Base-by-base conservation (phyloP, 106 monocot genomes). In the Dendrobium officinale region DNA sequence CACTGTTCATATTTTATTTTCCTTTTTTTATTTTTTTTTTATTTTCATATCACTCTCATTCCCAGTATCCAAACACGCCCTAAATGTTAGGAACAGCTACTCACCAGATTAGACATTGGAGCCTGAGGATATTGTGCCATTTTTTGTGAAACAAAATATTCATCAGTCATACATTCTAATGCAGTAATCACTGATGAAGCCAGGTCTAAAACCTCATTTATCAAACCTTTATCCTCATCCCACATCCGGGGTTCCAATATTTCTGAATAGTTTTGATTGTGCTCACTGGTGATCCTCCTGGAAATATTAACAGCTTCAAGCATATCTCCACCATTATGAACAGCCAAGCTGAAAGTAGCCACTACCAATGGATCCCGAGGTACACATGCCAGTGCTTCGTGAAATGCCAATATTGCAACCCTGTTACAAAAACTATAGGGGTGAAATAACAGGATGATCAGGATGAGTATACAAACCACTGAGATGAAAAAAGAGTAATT, bases 251-350 rank as follows among this genome's bases (percentile, higher is more conserved):
- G 80, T 83, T 89, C 78, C 80, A 85, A 82, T 49, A 97, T 77
- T 58, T 98, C 98, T 0, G 88, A 82, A 51, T 88, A 92, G 45
- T 78, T 84, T 43, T 22, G 31, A 85, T 94, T 79, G 81, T 87
- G 84, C 33, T 70, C 67, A 70, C 83, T 85, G 18, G 9, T 79
- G 58, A 95, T 95, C 78, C 74, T 84, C 81, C 79, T 88, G 9
- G 89, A 90, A 75, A 91, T 98, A 59, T 81, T 80, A 51, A 93
- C 37, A 54, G 98, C 95, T 77, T 95, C 88, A 70, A 73, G 45
- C 10, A 98, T 70, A 84, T 98, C 81, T 79, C 98, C 98, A 26
- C 98, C 98, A 86, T 92, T 92, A 80, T 95, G 90, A 56, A 98
- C 79, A 76, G 94, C 88, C 73, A 98, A 86, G 13, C 92, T 80